Evolutionary conservation across 139 green algal genomes (phyloP).

Genomic region (Tetraselmis chui): DNA sequence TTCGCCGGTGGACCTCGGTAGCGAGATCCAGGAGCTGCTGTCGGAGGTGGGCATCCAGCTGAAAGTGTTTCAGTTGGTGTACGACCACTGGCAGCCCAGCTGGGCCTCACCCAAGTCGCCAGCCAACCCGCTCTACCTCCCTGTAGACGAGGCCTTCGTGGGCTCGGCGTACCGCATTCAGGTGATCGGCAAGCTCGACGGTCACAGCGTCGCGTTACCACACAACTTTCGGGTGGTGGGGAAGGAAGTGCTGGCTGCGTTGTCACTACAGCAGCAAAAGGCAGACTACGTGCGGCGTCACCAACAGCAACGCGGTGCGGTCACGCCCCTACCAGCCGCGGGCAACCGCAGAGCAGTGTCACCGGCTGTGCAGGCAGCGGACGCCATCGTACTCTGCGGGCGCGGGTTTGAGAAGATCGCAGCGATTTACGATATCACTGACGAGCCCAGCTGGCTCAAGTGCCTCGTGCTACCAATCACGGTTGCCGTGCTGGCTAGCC

Average conservation of each 20-base stretch:
- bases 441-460: background rate
- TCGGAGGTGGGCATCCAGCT: background rate
- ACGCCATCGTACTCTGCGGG: background rate
- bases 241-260: background rate
- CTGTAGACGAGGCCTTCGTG: background rate
- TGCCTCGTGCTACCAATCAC: background rate
- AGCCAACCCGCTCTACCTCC: background rate
- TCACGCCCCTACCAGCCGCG: background rate
- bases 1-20: background rate
- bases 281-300: background rate
- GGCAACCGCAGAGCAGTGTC: no score
- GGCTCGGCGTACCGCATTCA: background rate
- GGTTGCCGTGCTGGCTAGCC: background rate
- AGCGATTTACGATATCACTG: background rate
- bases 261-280: background rate
- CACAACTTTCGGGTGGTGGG: background rate
- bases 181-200: background rate
- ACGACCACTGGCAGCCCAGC: background rate
- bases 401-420: background rate
- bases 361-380: background rate
- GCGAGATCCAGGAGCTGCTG: background rate
- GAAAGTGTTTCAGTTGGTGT: background rate
- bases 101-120: background rate
- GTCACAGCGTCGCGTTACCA: background rate
- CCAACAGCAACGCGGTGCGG: no score